phyloP scores from a whole-genome alignment of 257 asterid genomes.

The Sherardia arvensis region DNA sequence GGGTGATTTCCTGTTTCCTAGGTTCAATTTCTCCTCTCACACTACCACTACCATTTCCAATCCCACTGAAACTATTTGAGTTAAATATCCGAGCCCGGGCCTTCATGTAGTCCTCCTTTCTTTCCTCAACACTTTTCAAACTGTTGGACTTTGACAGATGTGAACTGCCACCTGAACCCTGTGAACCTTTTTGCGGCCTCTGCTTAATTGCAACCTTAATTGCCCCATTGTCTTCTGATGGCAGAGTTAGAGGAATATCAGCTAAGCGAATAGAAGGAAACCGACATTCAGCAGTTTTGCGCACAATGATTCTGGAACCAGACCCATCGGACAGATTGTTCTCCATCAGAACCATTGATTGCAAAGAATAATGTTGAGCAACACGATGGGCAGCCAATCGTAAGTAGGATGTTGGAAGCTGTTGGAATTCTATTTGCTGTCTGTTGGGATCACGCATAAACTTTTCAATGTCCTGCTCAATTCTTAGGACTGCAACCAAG shows the following conservation, averaged over 20 bases:
- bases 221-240: slow-evolving; percentile 28
- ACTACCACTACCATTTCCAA: slow-evolving; percentile 33
- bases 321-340: slow-evolving; percentile 84
- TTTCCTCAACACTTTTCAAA: slow-evolving; percentile 88
- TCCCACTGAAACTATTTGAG: slow-evolving; percentile 53
- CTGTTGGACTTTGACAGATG: slow-evolving; percentile 51
- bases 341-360: slow-evolving; percentile 92
- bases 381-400: slow-evolving; percentile 99
- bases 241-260: slow-evolving; percentile 38
- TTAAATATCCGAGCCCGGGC: slow-evolving; percentile 97
- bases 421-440: slow-evolving; percentile 93
- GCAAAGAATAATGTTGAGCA: slow-evolving; percentile 95
- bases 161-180: slow-evolving; percentile 23
- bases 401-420: slow-evolving; percentile 91
- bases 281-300: slow-evolving; percentile 52
- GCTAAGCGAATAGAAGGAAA: slow-evolving; percentile 64
- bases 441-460: slow-evolving; percentile 76
- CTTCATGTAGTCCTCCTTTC: slow-evolving; percentile 91
- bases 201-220: slow-evolving; percentile 65
- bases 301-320: slow-evolving; percentile 83
- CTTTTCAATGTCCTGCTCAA: slow-evolving; percentile 97
- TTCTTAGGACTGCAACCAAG: slow-evolving; percentile 57
- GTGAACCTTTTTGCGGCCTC: slow-evolving; percentile 87
- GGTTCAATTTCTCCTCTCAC: slow-evolving; percentile 53
- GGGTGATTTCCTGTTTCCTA: slow-evolving; percentile 50